Percentiles rank a stretch among this genome's conserved stretches.
These are phyloP conservation scores for Sonneratia alba DNA, from an alignment of 345 rosid genomes.

Conservation along the genomic window DNA sequence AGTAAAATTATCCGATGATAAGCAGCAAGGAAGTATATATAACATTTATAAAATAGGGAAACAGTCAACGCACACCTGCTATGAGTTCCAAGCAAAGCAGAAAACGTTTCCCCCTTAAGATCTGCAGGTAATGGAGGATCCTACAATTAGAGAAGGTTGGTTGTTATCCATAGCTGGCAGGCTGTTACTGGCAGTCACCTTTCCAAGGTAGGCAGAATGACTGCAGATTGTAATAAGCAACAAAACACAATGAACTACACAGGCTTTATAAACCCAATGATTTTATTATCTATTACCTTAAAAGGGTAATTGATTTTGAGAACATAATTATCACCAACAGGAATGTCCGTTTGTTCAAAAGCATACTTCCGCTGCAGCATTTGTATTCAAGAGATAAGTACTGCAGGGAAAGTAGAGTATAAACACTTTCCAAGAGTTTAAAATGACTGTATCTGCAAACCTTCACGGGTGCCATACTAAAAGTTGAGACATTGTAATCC, in stretches of 20 bases:
- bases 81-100: constrained; percentile 77
- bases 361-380: constrained; percentile 70
- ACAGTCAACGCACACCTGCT: constrained; percentile 42
- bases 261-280: neutral
- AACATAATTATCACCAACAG: constrained; percentile 71
- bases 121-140: constrained; percentile 87
- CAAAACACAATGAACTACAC: constrained; percentile 1
- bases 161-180: neutral
- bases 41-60: neutral
- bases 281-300: constrained; percentile 44
- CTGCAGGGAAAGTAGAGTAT: neutral
- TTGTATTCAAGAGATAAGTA: constrained; percentile 12
- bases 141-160: constrained; percentile 24
- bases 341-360: constrained; percentile 69
- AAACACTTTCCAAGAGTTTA: neutral
- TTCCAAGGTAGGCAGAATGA: neutral
- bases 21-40: neutral
- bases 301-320: constrained; percentile 85
- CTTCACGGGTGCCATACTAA: constrained; percentile 83
- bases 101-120: constrained; percentile 69
- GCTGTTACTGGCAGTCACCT: neutral
- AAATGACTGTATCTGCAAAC: constrained; percentile 31
- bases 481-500: constrained; percentile 65
- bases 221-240: constrained; percentile 1
- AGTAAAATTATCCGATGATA: neutral